Evolutionary conservation across 306 rosid genomes (phyloP), one percentile per base, ranked within the genome.

Genomic region (Vigna nakashimae): DNA sequence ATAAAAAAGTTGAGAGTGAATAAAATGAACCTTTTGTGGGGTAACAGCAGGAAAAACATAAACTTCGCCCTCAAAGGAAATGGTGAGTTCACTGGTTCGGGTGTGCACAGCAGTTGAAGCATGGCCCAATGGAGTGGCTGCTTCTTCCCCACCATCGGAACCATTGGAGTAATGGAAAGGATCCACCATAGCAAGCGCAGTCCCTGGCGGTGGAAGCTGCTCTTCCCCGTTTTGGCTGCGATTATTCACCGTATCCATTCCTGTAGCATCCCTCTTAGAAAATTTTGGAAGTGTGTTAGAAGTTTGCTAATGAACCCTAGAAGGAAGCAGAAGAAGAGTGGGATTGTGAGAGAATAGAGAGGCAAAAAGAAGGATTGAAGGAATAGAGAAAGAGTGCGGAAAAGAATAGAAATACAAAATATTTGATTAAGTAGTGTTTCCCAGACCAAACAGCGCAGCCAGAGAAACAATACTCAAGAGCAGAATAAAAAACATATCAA

Each of bases 1-100:
- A 30, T 9, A 51, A 17, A 18, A 8, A 53, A 16, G 24, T 8
- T 12, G 3, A 0, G 1, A 28, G 65, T 6, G 65, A 59, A 59
- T 14, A 59, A 59, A 28, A 1, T 32, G 46, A 57, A 90, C 96
- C 92, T 90, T 90, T 71, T 88, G 80, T 0, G 96, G 90, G 0
- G 96, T 90, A 62, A 90, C 90, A 0, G 90, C 87, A 0, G 96
- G 92, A 82, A 90, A 90, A 78, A 90, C 96, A 74, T 85, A 88
- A 38, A 90, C 91, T 75, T 90, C 90, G 76, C 96, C 96, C 70
- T 90, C 87, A 69, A 90, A 90, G 16, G 96, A 75, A 75, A 90
- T 62, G 77, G 96, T 80, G 81, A 90, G 96, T 86, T 90, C 96
- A 72, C 91, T 87, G 45, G 90, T 74, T 56, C 90, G 84, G 75